These are phyloP conservation scores for Pseudogymnoascus sp. DNA, from an alignment of 2,329 filamentous ascomycete genomes.

Conservation along the genomic window DNA sequence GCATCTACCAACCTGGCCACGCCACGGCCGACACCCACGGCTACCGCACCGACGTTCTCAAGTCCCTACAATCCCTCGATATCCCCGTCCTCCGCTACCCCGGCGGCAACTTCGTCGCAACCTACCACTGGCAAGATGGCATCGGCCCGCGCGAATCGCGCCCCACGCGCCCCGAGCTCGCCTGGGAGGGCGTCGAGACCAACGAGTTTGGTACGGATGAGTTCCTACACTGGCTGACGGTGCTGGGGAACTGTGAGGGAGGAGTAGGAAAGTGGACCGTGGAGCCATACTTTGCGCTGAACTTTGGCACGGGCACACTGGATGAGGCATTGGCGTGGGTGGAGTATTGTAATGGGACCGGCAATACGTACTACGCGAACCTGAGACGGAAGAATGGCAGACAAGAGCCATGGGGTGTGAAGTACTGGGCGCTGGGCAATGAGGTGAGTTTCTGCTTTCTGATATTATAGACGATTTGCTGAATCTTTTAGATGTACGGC, in stretches of 20 bases:
- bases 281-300: slow-evolving; percentile 71
- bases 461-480: neutral
- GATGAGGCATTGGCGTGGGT: slow-evolving; percentile 61
- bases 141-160: slow-evolving; percentile 64
- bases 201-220: slow-evolving; percentile 82
- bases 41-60: slow-evolving; percentile 71
- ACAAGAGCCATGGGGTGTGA: slow-evolving; percentile 69
- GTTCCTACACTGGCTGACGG: slow-evolving; percentile 73
- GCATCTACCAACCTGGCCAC: slow-evolving; percentile 72
- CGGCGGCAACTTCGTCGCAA: slow-evolving; percentile 76
- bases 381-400: slow-evolving; percentile 67
- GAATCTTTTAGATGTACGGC: slow-evolving; percentile 24
- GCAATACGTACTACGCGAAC: slow-evolving; percentile 74
- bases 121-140: slow-evolving; percentile 79
- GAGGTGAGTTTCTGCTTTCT: slow-evolving; percentile 33
- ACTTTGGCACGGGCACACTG: slow-evolving; percentile 66
- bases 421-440: slow-evolving; percentile 82
- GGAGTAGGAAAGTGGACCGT: slow-evolving; percentile 52
- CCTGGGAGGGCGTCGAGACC: slow-evolving; percentile 68
- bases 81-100: slow-evolving; percentile 74
- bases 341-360: slow-evolving; percentile 77
- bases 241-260: slow-evolving; percentile 46
- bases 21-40: slow-evolving; percentile 64
- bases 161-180: slow-evolving; percentile 58
- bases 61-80: slow-evolving; percentile 62